Percentiles rank a stretch among this genome's conserved stretches.
Conservation (phyloP, 306 rosid genomes). For the Comarum palustre region DNA sequence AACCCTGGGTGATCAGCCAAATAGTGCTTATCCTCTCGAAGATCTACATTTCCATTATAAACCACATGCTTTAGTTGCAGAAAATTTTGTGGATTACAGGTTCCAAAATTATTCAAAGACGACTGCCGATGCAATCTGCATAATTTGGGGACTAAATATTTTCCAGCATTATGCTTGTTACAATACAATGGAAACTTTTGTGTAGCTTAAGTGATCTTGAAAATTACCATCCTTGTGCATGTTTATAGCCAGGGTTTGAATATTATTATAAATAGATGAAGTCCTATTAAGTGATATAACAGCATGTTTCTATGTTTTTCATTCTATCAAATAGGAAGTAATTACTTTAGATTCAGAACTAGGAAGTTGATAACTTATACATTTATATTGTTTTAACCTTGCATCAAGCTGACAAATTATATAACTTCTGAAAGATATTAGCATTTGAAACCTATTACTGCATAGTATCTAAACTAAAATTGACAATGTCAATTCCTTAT, state of each 20-base stretch:
- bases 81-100: constrained; percentile 18
- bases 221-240: constrained; percentile 15
- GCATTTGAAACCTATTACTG: not conserved
- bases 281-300: not conserved
- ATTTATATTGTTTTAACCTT: not conserved
- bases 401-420: not conserved
- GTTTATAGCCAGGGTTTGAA: constrained; percentile 16
- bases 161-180: constrained; percentile 9
- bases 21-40: constrained; percentile 83
- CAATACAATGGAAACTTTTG: not conserved
- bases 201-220: constrained; percentile 3
- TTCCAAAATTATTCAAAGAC: not conserved
- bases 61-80: constrained; percentile 23
- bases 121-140: constrained; percentile 16
- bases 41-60: constrained; percentile 51
- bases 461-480: not conserved
- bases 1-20: constrained; percentile 84
- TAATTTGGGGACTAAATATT: not conserved
- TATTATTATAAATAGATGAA: not conserved
- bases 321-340: not conserved
- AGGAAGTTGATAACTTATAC: not conserved
- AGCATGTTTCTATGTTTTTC: not conserved
- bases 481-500: not conserved
- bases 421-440: not conserved
- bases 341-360: not conserved